Conservation (phyloP, 1,284 basidiomycete species). For the Ustilago lituana region DNA sequence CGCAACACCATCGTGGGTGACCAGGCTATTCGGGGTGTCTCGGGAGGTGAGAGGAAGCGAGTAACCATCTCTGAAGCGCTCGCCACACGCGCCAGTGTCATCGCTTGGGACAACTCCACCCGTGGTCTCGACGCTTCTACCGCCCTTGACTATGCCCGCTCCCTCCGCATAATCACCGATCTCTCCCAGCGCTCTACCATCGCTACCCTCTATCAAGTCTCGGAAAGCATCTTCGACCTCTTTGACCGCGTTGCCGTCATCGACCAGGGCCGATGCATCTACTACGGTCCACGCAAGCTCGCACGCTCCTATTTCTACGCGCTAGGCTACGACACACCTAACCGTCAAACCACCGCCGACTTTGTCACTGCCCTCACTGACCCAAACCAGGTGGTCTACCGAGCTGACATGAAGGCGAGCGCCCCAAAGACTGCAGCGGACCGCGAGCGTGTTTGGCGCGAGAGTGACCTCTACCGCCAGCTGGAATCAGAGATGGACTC, state of each 20-base stretch:
- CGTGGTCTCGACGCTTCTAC: constrained; percentile 59
- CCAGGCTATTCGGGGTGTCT: constrained; percentile 55
- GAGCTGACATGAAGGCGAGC: constrained; percentile 70
- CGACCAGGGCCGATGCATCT: constrained; percentile 68
- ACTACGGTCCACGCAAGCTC: constrained; percentile 56
- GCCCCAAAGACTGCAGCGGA: constrained; percentile 66
- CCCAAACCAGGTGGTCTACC: constrained; percentile 72
- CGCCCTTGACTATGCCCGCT: constrained; percentile 57
- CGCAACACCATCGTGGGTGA: constrained; percentile 61
- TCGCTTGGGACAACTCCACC: constrained; percentile 58
- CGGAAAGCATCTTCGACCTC: constrained; percentile 54
- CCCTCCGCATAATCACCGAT: constrained; percentile 56
- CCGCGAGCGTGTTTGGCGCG: constrained; percentile 53
- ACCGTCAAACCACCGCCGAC: constrained; percentile 59
- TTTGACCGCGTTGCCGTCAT: constrained; percentile 57
- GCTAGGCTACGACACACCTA: constrained; percentile 55
- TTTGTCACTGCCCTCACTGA: constrained; percentile 76
- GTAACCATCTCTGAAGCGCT: constrained; percentile 58
- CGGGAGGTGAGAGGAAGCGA: constrained; percentile 58
- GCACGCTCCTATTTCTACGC: constrained; percentile 55
- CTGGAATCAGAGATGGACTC: constrained; percentile 49
- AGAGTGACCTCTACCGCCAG: constrained; percentile 40
- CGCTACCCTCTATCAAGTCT: constrained; percentile 59
- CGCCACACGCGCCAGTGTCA: constrained; percentile 43
- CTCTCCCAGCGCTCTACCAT: constrained; percentile 57